Base-by-base conservation (phyloP, 1,284 basidiomycete genomes). In the Cystobasidium sp. region DNA sequence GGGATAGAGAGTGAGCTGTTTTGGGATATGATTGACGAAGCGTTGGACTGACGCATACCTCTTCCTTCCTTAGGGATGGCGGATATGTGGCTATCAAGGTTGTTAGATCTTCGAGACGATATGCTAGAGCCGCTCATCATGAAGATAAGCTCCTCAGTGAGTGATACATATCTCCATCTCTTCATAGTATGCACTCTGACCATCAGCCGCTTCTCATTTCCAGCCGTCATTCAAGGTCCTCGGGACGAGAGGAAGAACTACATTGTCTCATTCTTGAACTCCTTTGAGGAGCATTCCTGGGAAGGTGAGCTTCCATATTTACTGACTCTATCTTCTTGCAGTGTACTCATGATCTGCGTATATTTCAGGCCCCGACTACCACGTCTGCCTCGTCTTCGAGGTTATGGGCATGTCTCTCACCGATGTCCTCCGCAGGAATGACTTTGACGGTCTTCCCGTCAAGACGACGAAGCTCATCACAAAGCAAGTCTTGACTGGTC, bases 341-440 rank as follows among this genome's bases (percentile, higher is more conserved):
- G 2, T 22, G 18, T 52, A n/a, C 20, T 41, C 6, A 22, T 53
- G n/a, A 22, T 53, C 12, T 22, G 22, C 22, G 65, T 18, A 12
- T 41, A 10, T 14, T 31, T 16, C 53, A 62, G 69, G 59, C 59
- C 43, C 44, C 12, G 49, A 53, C 16, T 18, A 39, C 47, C 69
- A 71, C 41, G 61, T 65, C 37, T 73, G 70, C 53, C 70, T 73
- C n/a, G 70, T 73, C 52, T 73, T 73, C 47, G 70, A 73, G 62
- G 62, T 73, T n/a, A 62, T 73, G 41, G 70, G 70, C 16, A 73
- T 73, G 70, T 73, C 70, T 1, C 55, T 73, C 10, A 62, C 62
- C 62, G 70, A 73, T 43, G 62, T 73, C 18, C 46, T 73, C 10
- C 70, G 70, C 51, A 56, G 47, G 51, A 73, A 73, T 41, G 55